Evolutionary conservation across 1,284 basidiomycete species (phyloP).

Genomic region (Violaceomyces palustris): DNA sequence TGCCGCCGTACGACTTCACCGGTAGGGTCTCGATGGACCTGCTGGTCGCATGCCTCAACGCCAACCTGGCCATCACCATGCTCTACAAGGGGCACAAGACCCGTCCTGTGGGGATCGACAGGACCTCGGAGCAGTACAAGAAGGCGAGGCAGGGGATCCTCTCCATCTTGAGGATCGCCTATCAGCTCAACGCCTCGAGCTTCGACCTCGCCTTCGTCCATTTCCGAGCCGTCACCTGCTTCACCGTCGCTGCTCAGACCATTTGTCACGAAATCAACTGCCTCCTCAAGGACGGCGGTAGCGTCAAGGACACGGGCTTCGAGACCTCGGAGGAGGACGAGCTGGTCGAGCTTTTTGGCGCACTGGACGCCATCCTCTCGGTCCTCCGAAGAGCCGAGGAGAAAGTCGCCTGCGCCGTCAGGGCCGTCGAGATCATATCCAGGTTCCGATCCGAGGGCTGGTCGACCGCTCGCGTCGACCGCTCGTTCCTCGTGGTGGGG

Average conservation of each 20-base stretch:
- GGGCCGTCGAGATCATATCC: conserved; percentile 4
- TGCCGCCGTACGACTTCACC: conserved; percentile 2
- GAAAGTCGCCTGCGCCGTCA: conserved; percentile 3
- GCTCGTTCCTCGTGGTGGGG: too few relatives aligned
- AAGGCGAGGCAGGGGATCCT: too few relatives aligned
- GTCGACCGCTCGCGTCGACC: not conserved
- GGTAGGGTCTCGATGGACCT: conserved; percentile 7
- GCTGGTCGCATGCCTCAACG: conserved; percentile 3
- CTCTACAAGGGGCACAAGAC: conserved; percentile 6
- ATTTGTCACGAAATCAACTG: conserved; percentile 4
- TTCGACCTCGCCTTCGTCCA: conserved; percentile 12
- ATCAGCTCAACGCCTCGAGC: conserved; percentile 6
- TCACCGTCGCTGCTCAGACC: conserved; percentile 1
- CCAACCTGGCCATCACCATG: conserved; percentile 2
- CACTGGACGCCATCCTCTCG: conserved; percentile 7
- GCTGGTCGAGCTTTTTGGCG: conserved; percentile 4
- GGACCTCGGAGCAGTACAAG: not conserved
- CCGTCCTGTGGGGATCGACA: conserved; percentile 1
- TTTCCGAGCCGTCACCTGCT: conserved; percentile 4
- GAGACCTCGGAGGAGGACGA: not conserved
- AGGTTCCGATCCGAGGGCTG: conserved; percentile 5
- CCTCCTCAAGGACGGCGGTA: not conserved
- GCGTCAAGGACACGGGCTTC: not conserved
- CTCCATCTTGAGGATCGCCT: conserved; percentile 1
- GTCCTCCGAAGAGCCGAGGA: conserved; percentile 4